Evolutionary conservation across 345 rosid species (phyloP), one percentile per base, ranked within the genome.

Genomic region (Acer saccharum): DNA sequence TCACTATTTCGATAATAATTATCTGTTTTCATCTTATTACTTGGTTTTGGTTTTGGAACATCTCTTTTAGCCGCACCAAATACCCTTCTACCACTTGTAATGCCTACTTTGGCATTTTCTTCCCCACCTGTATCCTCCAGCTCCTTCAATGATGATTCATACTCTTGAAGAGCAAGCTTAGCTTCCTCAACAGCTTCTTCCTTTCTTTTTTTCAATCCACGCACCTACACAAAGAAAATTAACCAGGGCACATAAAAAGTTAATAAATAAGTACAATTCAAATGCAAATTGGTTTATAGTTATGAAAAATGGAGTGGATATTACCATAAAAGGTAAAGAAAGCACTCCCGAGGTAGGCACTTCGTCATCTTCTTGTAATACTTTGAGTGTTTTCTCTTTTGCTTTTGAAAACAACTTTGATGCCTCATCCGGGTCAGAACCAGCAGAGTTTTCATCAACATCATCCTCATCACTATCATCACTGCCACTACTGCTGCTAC

Each of bases 241-340:
- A 66, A 43, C 44, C 50, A 50, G 35, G 77, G 17, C 25, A 65
- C 74, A 61, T 21, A 71, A 54, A 62, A 71, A 54, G n/a, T 72
- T 18, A 69, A 62, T 68, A 16, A 66, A 62, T 10, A 16, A 66
- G 64, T 44, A 79, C 8, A 55, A 71, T 43, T 43, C n/a, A 44
- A 17, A 65, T 39, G 67, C 72, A 12, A 68, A 55, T 54, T 55
- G 75, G 55, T 23, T 21, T 64, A 27, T 39, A 54, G n/a, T 57
- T 10, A 48, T 46, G 11, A 46, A 44, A 74, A 13, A 41, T 10
- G 17, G 39, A 68, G 25, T 63, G 74, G 67, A 29, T 61, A 52
- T 72, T 91, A 96, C 99, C 99, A 96, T 96, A 84, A 94, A 96
- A 82, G 99, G 99, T 81, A 96, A 86, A 75, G 97, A 86, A 72